A percentile compares a stretch with the other conserved stretches of the same genome.
Evolutionary conservation across 2,329 filamentous ascomycete genomes (phyloP).

Genomic region (Xylariomycetidae sp.): DNA sequence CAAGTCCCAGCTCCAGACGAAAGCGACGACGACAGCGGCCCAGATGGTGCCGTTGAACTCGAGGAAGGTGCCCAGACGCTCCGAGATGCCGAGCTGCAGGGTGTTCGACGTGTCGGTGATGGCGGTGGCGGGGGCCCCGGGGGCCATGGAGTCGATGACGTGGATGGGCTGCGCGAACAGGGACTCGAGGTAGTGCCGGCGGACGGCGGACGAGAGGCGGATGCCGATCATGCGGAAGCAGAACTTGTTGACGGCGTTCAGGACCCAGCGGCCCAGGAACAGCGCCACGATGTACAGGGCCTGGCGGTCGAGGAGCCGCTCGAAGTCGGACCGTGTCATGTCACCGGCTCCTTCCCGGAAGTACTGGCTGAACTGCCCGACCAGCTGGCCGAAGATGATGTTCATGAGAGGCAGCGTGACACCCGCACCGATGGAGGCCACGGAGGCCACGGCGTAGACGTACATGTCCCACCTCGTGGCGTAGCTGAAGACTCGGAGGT

Average conservation of each 20-base stretch:
- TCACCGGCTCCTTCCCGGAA: conserved; percentile 24
- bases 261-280: conserved; percentile 58
- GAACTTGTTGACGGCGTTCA: conserved; percentile 57
- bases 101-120: conserved; percentile 57
- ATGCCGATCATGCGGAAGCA: conserved; percentile 55
- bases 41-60: conserved; percentile 48
- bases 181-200: conserved; percentile 56
- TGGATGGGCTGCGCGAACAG: conserved; percentile 60
- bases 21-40: conserved; percentile 46
- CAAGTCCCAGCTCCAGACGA: conserved; percentile 50
- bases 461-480: conserved; percentile 45
- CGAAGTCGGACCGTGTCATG: conserved; percentile 31
- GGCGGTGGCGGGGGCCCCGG: conserved; percentile 51
- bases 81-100: conserved; percentile 57
- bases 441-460: conserved; percentile 30
- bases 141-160: conserved; percentile 57
- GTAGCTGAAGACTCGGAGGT: conserved; percentile 39
- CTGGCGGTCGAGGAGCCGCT: conserved; percentile 33
- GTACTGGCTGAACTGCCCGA: conserved; percentile 40
- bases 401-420: conserved; percentile 52
- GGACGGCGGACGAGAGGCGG: conserved; percentile 50
- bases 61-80: conserved; percentile 52
- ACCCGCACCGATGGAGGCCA: conserved; percentile 24
- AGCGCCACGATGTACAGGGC: conserved; percentile 63
- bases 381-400: conserved; percentile 46